These are phyloP conservation scores for Cercophora sp. DNA, from an alignment of 495 filamentous ascomycete species.

Conservation along the genomic window DNA sequence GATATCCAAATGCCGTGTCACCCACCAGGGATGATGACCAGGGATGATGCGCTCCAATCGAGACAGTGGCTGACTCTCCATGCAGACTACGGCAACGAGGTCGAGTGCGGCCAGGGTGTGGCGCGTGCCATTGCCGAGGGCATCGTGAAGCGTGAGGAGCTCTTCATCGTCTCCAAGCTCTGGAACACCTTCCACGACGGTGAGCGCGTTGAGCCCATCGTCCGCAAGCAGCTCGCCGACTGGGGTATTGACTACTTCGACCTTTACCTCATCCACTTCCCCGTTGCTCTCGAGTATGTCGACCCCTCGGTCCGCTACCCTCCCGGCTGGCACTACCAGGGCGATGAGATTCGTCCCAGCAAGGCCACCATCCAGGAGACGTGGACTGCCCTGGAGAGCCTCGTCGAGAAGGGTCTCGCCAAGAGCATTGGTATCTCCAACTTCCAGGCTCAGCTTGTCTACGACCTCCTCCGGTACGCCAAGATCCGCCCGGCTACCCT, in stretches of 20 bases:
- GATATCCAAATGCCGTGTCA: constrained; percentile 8
- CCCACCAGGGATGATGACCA: too few species aligned
- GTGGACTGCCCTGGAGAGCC: constrained; percentile 80
- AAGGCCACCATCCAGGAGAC: constrained; percentile 79
- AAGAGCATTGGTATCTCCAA: constrained; percentile 85
- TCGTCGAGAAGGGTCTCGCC: constrained; percentile 65
- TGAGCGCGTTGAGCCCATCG: constrained; percentile 68
- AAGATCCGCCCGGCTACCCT: constrained; percentile 73
- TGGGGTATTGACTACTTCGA: constrained; percentile 86
- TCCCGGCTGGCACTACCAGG: constrained; percentile 69
- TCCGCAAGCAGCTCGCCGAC: constrained; percentile 68
- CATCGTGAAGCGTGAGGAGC: constrained; percentile 77
- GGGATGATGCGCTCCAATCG: constrained; percentile 4
- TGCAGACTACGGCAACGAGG: constrained; percentile 85
- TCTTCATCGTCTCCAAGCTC: constrained; percentile 90
- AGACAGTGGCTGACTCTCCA: constrained; percentile 16
- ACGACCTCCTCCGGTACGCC: constrained; percentile 84
- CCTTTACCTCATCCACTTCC: constrained; percentile 80
- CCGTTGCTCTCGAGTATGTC: constrained; percentile 74
- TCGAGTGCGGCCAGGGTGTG: constrained; percentile 79
- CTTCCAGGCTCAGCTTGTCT: constrained; percentile 77
- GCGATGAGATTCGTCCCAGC: constrained; percentile 52
- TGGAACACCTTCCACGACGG: constrained; percentile 87
- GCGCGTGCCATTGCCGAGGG: constrained; percentile 82
- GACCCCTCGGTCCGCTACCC: constrained; percentile 75